These are phyloP conservation scores for Macroventuria anomochaeta DNA, from an alignment of 2,329 filamentous ascomycete genomes.

Conservation along the genomic window DNA sequence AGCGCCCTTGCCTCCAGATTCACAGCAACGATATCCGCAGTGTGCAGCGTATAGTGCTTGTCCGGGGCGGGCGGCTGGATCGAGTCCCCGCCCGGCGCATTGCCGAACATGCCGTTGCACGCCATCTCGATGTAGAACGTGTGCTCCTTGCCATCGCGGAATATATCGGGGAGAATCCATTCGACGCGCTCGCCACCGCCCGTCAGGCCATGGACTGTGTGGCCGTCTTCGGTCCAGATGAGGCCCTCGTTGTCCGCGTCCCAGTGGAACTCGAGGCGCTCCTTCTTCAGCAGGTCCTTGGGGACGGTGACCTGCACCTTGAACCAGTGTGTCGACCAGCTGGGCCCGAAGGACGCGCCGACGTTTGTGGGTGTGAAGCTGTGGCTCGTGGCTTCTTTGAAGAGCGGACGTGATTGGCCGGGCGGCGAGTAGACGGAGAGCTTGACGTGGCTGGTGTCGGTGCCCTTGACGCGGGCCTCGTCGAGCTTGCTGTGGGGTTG, in stretches of 20 bases:
- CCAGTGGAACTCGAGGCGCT: constrained; percentile 94
- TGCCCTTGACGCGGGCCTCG: constrained; percentile 70
- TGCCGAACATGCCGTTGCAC: constrained; percentile 98
- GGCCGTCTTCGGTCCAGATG: constrained; percentile 89
- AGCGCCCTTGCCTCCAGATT: constrained; percentile 84
- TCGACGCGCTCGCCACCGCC: constrained; percentile 87
- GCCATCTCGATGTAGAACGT: constrained; percentile 97
- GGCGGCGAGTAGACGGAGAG: constrained; percentile 88
- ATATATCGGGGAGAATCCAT: constrained; percentile 85
- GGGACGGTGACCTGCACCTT: constrained; percentile 81
- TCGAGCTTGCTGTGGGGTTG: constrained; percentile 68
- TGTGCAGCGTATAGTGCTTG: constrained; percentile 75
- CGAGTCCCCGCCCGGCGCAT: constrained; percentile 79
- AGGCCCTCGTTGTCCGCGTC: constrained; percentile 94
- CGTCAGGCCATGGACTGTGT: constrained; percentile 88
- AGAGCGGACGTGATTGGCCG: constrained; percentile 77
- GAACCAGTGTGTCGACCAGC: constrained; percentile 99
- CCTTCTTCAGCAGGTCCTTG: constrained; percentile 71
- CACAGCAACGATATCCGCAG: constrained; percentile 86
- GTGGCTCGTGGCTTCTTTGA: constrained; percentile 81
- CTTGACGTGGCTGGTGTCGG: constrained; percentile 71
- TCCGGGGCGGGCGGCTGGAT: constrained; percentile 92
- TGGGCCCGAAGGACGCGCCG: constrained; percentile 85
- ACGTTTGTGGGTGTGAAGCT: constrained; percentile 76
- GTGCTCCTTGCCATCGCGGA: constrained; percentile 85